Base-by-base conservation (phyloP, 2,329 filamentous ascomycete species). In the Periconia sp. region DNA sequence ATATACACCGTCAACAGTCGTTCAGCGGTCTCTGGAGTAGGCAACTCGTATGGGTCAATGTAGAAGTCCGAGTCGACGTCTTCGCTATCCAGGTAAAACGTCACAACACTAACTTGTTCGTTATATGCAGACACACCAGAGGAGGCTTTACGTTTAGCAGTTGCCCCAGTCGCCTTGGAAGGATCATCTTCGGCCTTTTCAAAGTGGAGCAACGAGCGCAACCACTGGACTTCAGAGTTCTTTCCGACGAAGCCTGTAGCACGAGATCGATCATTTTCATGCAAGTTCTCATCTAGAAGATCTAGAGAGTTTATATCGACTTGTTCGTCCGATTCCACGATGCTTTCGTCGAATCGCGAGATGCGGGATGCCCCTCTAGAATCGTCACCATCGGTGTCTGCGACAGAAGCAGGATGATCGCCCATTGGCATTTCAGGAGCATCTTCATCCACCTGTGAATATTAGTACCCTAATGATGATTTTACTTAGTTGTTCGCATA, bases 1-100 rank as follows among this genome's bases (percentile, higher is more conserved):
- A 77, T 66, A 54, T 76, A 78, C 17, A 61, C 63, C n/a, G 61
- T 49, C 14, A 77, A 53, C 31, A 76, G 60, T 5, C 59, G 50
- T 33, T 75, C 66, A 2, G 68, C 74, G 15, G 60, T 59, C 5
- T 67, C 62, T 33, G 63, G 56, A 6, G 58, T 57, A 20, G 74
- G 75, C 27, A 76, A 44, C 19, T 66, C 63, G 47, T 70, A 66
- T 7, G 65, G 59, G 33, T 74, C 64, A 14, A 74, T 62, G 18
- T 53, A 60, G 33, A 53, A 62, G 47, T 63, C 61, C 7, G 68
- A 53, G 8, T 65, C 54, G 20, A 67, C 57, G 33, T 51, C 56
- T 10, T 72, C 56, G 23, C 60, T 58, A 31, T 74, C 70, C 47
- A 66, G 50, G 57, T 76, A 77, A 41, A 67, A 71, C 43, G 60